Base-by-base conservation (phyloP, 805 yeast genomes). In the Nakazawaea ambrosiae region DNA sequence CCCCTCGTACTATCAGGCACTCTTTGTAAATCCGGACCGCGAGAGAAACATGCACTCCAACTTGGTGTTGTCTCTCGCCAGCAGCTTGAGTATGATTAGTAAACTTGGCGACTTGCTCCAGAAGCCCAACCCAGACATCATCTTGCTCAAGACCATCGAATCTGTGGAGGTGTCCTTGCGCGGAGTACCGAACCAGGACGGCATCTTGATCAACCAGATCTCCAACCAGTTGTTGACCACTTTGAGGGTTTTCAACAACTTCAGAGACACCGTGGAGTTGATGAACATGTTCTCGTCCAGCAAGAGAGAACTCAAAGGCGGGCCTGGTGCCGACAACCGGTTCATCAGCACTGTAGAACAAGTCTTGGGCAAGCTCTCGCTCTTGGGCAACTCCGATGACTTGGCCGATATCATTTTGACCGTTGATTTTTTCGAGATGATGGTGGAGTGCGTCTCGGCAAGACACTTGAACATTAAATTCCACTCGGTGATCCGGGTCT, bases 101-200 rank as follows among this genome's bases (percentile, higher is more conserved):
- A 22, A 25, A n/a, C 24, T 39, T 4, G 35, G 36, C 14, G 34
- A 39, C 20, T 27, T 39, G 3, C 31, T 39, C 28, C 32, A 34
- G n/a, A 33, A 30, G 10, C 37, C 37, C 7, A 39, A 31, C n/a
- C 20, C 30, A 15, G 34, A 29, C 14, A 14, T 18, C 6, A 31
- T 39, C 44, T 57, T 84, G 12, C 64, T 75, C 1, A 73, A 72
- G 45, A 75, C 84, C 0, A 69, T 83, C 16, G 74, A 75, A 38
- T 72, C 84, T 2, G 56, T 73, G 6, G 96, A 86, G 48, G 73
- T 84, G 10, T 60, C 81, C 0, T 52, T 79, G 22, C 63, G 95
- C 41, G 85, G 85, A 0, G 50, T 58, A 1, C 47, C 61, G 1
- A 55, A 66, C 11, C 37, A 51, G 3, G 20, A 45, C 1, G 68